Evolutionary conservation across 2,329 filamentous ascomycete genomes (phyloP).

Genomic region (Nemania serpens): DNA sequence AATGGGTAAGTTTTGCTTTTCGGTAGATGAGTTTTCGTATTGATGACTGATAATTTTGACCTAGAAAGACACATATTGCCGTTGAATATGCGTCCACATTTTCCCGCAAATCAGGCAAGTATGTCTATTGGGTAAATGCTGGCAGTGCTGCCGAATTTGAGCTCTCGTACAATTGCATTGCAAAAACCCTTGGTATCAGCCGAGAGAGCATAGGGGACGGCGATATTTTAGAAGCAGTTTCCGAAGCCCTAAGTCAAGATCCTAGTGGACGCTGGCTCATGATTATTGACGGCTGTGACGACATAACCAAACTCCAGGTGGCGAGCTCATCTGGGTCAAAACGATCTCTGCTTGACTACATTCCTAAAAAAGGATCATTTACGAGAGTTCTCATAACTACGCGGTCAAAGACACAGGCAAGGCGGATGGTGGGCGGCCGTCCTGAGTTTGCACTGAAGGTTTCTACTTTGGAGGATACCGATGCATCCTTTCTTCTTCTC

Average conservation of each 20-base stretch:
- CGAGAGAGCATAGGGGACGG: background rate
- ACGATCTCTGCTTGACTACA: slow-evolving; percentile 1
- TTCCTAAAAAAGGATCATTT: background rate
- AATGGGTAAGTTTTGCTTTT: background rate
- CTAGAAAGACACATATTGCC: slow-evolving; percentile 5
- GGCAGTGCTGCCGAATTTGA: slow-evolving; percentile 4
- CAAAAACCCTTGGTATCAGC: background rate
- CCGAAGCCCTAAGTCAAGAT: background rate
- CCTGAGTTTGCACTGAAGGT: background rate
- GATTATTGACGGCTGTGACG: background rate
- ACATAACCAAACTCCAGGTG: background rate
- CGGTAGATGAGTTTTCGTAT: background rate
- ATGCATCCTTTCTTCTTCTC: background rate
- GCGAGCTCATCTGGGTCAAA: background rate
- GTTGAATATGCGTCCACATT: slow-evolving; percentile 1
- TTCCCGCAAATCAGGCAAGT: background rate
- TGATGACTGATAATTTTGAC: background rate
- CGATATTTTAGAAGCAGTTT: background rate
- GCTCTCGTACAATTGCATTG: background rate
- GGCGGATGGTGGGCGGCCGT: background rate
- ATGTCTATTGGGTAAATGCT: background rate
- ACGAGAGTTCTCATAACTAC: background rate
- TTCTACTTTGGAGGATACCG: background rate
- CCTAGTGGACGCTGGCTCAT: background rate
- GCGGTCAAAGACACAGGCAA: background rate